Percentiles rank a stretch among this genome's conserved stretches.
phyloP scores from a whole-genome alignment of 768 basidiomycete species.

The Asterophora lycoperdoides region DNA sequence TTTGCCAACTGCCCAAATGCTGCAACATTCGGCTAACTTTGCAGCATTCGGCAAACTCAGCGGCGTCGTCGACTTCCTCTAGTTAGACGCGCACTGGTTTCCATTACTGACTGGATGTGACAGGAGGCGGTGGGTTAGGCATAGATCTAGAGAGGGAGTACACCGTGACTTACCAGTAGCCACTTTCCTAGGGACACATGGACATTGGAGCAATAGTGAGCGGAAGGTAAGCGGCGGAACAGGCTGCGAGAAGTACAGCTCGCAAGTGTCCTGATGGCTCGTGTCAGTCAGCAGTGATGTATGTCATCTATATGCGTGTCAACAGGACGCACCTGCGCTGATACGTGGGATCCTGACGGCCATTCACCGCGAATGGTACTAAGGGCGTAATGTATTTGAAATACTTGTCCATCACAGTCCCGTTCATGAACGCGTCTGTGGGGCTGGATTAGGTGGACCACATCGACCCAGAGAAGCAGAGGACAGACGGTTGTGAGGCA shows the following conservation, averaged over 20 bases:
- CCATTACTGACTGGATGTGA: slow-evolving; percentile 33
- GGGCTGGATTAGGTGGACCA: background rate
- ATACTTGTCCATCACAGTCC: slow-evolving; percentile 29
- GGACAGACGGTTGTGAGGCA: too few relatives aligned
- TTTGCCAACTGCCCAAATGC: too few relatives aligned
- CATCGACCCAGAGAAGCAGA: background rate
- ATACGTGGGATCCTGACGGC: slow-evolving; percentile 39
- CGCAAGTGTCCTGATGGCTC: slow-evolving; percentile 37
- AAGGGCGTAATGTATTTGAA: slow-evolving; percentile 46
- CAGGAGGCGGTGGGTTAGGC: background rate
- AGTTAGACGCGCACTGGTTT: slow-evolving; percentile 56
- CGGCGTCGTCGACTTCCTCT: too few relatives aligned
- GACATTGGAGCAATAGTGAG: too few relatives aligned
- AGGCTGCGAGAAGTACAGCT: slow-evolving; percentile 31
- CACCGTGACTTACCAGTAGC: slow-evolving; percentile 34
- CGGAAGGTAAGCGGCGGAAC: slow-evolving; percentile 28
- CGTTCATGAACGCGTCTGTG: too few relatives aligned
- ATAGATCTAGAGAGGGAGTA: background rate
- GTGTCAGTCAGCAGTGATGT: background rate
- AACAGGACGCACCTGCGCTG: slow-evolving; percentile 39
- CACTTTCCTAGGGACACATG: slow-evolving; percentile 30
- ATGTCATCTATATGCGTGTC: too few relatives aligned
- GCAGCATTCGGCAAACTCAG: too few relatives aligned
- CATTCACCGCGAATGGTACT: too few relatives aligned
- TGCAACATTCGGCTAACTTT: too few relatives aligned